Base-by-base conservation (phyloP, 2,329 filamentous ascomycete species). In the Penicillium thymicola region DNA sequence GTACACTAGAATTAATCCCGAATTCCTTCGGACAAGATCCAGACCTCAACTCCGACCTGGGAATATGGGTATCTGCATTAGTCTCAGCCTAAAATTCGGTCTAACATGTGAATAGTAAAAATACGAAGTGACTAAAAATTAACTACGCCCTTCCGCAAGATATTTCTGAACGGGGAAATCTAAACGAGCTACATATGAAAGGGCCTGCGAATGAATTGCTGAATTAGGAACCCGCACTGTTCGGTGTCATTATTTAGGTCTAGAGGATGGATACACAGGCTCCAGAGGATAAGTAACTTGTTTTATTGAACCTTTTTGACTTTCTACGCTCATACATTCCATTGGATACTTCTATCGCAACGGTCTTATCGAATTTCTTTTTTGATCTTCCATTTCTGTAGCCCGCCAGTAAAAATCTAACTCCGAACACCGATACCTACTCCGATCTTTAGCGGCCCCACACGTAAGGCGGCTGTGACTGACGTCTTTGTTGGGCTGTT, bases 401-500 rank as follows among this genome's bases (percentile, higher is more conserved):
- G 28, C 32, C 10, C 30, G 4, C 21, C 5, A 11, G n/a, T n/a
- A 40, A 38, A 28, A 53, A 4, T 41, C 16, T 4, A 46, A 55
- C 36, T 58, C 56, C 56, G 56, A 58, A 0, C 5, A 9, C 56
- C 56, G 56, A 58, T 0, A 2, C n/a, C 36, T 48, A 55, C 36
- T 56, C 47, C 56, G 53, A 51, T 4, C 2, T 10, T 23, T 37
- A n/a, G 45, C 23, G 45, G 30, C 34, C 37, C 42, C 43, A 50
- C 40, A 27, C 25, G 13, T 27, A 38, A n/a, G 42, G 45, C 21
- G 38, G 40, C 38, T 25, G 42, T 50, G 27, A 54, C 32, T 43
- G 50, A 48, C 46, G 40, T 44, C 43, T 13, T 28, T 41, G n/a
- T 37, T 40, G 2, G 13, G 27, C 28, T 49, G 4, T 37, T 8